Percentiles rank a stretch among this genome's conserved stretches.
These are phyloP conservation scores for Puccinia hordei DNA, from an alignment of 1,284 basidiomycete species.

Conservation along the genomic window DNA sequence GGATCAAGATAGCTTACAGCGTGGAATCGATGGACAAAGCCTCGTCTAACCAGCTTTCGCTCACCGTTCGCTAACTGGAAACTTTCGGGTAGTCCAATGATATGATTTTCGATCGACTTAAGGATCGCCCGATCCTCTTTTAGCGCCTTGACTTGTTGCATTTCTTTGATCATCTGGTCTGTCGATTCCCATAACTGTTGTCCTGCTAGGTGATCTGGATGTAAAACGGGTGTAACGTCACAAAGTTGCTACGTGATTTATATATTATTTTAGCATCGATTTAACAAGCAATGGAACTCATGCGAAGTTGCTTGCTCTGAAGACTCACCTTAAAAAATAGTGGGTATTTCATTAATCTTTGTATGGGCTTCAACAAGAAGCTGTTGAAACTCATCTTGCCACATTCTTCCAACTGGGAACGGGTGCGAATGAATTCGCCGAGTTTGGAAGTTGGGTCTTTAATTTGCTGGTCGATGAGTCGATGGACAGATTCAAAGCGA, in stretches of 20 bases:
- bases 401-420: constrained; percentile 75
- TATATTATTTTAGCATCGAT: constrained; percentile 18
- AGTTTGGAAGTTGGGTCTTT: constrained; percentile 59
- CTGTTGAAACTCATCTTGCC: constrained; percentile 69
- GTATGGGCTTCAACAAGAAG: constrained; percentile 74
- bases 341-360: constrained; percentile 72
- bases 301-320: not conserved
- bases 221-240: constrained; percentile 69
- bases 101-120: constrained; percentile 66
- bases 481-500: constrained; percentile 68
- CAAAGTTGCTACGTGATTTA: constrained; percentile 65
- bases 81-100: constrained; percentile 67
- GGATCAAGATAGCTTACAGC: not conserved
- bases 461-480: constrained; percentile 61
- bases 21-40: not conserved
- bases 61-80: constrained; percentile 69
- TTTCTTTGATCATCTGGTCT: constrained; percentile 70
- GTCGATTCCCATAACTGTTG: constrained; percentile 70
- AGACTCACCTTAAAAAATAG: constrained; percentile 72
- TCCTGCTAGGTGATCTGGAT: constrained; percentile 70
- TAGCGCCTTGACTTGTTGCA: constrained; percentile 77
- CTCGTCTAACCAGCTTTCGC: constrained; percentile 69
- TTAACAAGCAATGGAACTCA: not conserved
- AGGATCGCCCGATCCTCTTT: constrained; percentile 78
- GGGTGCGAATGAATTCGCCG: constrained; percentile 70